phyloP scores from a whole-genome alignment of 2,329 filamentous ascomycete species.

The Pseudofabraea citricarpa region DNA sequence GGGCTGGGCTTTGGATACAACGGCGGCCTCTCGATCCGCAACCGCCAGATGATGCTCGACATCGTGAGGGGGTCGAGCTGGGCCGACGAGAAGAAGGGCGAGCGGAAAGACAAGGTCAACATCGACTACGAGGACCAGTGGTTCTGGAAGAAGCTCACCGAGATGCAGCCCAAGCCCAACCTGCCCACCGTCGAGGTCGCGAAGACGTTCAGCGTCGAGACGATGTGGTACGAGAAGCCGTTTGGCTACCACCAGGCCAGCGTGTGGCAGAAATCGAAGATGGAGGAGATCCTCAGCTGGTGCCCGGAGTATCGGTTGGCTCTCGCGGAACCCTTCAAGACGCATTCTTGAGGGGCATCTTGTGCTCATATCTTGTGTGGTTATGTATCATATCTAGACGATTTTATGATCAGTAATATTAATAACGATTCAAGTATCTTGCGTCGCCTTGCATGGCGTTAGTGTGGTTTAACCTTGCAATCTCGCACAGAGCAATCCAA shows the following conservation, averaged over 20 bases:
- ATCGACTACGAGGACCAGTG: constrained; percentile 4
- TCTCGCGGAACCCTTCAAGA: neutral
- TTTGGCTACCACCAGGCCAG: constrained; percentile 6
- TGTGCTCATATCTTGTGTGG: too few species aligned
- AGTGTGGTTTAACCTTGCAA: too few species aligned
- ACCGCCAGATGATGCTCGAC: neutral
- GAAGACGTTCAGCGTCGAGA: constrained; percentile 6
- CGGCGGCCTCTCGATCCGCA: neutral
- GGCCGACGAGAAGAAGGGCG: neutral
- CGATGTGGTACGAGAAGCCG: constrained; percentile 3
- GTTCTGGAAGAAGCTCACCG: neutral
- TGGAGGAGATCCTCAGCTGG: neutral
- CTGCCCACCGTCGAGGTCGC: constrained; percentile 6
- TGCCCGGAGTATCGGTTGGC: neutral
- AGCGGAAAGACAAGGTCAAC: neutral
- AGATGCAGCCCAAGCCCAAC: neutral
- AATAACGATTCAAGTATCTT: too few species aligned
- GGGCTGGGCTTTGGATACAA: neutral
- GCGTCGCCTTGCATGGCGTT: too few species aligned
- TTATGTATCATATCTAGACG: too few species aligned
- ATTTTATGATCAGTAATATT: too few species aligned
- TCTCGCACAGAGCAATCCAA: too few species aligned
- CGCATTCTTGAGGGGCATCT: neutral
- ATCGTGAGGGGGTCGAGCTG: neutral
- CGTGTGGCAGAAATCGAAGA: constrained; percentile 4